phyloP scores from a whole-genome alignment of 805 yeast species.

The Ogataea henricii region DNA sequence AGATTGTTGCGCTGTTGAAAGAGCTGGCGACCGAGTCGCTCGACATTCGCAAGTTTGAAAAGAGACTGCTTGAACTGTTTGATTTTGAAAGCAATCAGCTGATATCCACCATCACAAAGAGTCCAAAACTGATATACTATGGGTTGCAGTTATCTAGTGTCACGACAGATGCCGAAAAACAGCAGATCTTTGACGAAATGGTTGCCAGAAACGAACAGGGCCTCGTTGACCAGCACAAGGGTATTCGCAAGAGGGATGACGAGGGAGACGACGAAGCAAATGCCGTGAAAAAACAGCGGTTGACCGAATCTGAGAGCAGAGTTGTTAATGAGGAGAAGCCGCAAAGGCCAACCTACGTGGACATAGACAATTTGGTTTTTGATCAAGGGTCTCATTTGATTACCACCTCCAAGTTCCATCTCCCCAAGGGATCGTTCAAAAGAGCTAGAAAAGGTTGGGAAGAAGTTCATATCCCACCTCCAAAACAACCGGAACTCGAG shows the following conservation, averaged over 20 bases:
- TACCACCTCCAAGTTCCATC: constrained; percentile 63
- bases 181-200: constrained; percentile 47
- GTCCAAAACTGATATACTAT: constrained; percentile 36
- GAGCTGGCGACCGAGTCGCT: constrained; percentile 30
- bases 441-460: constrained; percentile 75
- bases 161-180: constrained; percentile 34
- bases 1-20: constrained; percentile 44
- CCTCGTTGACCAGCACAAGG: constrained; percentile 45
- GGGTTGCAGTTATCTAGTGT: constrained; percentile 29
- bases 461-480: constrained; percentile 91
- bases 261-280: constrained; percentile 15
- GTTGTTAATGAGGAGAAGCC: constrained; percentile 2
- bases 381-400: constrained; percentile 73
- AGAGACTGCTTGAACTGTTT: constrained; percentile 53
- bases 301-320: constrained; percentile 13
- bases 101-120: constrained; percentile 49
- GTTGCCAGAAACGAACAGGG: constrained; percentile 39
- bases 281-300: constrained; percentile 11
- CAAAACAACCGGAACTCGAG: constrained; percentile 46
- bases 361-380: constrained; percentile 62
- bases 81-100: constrained; percentile 52
- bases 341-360: constrained; percentile 52
- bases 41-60: constrained; percentile 50
- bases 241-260: constrained; percentile 19
- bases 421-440: constrained; percentile 85